phyloP scores from a whole-genome alignment of 1,284 basidiomycete species.

The Cerrena zonata region DNA sequence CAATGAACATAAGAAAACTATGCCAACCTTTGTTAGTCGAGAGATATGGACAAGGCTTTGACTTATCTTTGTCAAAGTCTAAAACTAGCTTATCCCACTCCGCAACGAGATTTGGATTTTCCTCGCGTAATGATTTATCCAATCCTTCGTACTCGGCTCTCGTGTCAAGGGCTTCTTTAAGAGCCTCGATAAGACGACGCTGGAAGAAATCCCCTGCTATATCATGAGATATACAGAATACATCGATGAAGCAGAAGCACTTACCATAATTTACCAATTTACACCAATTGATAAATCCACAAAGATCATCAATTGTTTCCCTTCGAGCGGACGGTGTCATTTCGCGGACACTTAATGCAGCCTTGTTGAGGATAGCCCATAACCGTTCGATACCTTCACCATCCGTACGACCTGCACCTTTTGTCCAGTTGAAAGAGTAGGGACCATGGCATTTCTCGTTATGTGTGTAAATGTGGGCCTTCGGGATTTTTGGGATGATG shows the following conservation, averaged over 20 bases:
- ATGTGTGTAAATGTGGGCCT: constrained; percentile 12
- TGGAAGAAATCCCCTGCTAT: no score
- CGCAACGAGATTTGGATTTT: neutral
- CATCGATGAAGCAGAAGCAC: neutral
- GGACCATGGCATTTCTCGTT: neutral
- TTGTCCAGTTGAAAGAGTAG: no score
- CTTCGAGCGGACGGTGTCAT: constrained; percentile 15
- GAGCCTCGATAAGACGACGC: neutral
- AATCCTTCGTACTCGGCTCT: neutral
- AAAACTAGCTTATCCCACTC: neutral
- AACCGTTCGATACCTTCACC: no score
- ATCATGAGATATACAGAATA: neutral
- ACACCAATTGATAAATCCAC: constrained; percentile 8
- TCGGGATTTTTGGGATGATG: constrained; percentile 6
- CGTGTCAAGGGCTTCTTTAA: no score
- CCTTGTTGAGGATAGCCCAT: no score
- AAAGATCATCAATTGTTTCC: constrained; percentile 15
- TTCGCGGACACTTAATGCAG: constrained; percentile 15
- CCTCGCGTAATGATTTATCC: neutral
- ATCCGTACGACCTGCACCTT: no score
- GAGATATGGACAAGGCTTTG: neutral
- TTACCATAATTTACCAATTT: constrained; percentile 10
- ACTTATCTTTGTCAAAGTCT: neutral
- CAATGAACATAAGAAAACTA: neutral
- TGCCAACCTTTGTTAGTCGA: neutral